Evolutionary conservation across 1,284 basidiomycete species (phyloP), one percentile per base, ranked within the genome.

Genomic region (Xerocomus minutiporus): DNA sequence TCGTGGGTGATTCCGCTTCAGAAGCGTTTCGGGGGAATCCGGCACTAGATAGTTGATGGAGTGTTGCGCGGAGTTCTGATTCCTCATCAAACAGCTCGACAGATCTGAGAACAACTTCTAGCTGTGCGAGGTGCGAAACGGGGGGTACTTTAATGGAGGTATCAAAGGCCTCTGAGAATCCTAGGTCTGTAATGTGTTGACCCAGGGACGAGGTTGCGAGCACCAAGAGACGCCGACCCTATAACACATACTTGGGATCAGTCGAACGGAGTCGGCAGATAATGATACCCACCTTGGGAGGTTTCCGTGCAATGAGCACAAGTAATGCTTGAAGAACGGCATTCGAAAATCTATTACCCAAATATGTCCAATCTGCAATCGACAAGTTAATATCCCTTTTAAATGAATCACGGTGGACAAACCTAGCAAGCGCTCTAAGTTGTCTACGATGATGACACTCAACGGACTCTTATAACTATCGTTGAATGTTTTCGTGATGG

Each of bases 401-500:
- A 38, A 20, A 32, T 3, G 28, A 38, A 4, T 23, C 31, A 49
- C 4, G 20, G 31, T 4, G 11, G 20, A 69, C 83, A 58, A 51
- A 91, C 92, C 92, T 49, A 97, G 77, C 53, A 97, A 74, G 38
- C 94, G 82, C 71, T 97, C 94, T 55, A 97, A 79, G 61, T 85
- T 92, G 66, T 99, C 97, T n/a, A 99, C 88, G 12, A 99, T 93
- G 54, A 99, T 86, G 11, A 98, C 91, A 66, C 94, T 97, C 61
- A 97, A 67, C 4, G 96, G 95, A 76, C 91, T 94, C 81, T 98
- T 99, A 76, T 98, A 97, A 59, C 92, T 93, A 73, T 99, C 97
- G 56, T 82, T 80, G 71, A 99, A 99, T 9, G 95, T 83, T 73
- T 97, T 98, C 71, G 86, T 91, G 63, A 99, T 90, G 8, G 94